Evolutionary conservation across 2,329 filamentous ascomycete species (phyloP), one percentile per base, ranked within the genome.

Genomic region (Trichoderma lentiforme): DNA sequence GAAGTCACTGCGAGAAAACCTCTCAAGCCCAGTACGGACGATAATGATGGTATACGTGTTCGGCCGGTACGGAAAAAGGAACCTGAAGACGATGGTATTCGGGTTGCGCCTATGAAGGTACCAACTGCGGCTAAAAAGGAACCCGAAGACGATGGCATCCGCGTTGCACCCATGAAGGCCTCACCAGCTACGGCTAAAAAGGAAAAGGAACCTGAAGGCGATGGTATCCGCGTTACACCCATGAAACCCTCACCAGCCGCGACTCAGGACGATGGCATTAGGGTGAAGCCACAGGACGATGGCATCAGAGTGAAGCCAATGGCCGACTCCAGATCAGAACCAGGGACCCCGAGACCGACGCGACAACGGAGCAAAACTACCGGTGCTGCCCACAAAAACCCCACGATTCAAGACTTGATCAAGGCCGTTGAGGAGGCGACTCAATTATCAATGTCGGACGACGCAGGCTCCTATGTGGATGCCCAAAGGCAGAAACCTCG

Each of bases 181-280:
- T 11, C 47, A 6, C 14, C 58, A 21, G 74, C 71, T 9, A 21
- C 43, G 18, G 43, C 43, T 21, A n/a, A 51, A 18, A 43, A 43
- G 36, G 36, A 43, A 18, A 39, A 39, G 15, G 36, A 39, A 39
- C 15, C 36, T 7, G 36, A 39, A 15, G 80, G 84, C 67, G 82
- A 85, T 71, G 84, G 84, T 1, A 85, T 85, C 43, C 81, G 85
- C 24, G 81, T 87, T 28, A 82, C 75, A 12, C 83, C 86, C 2
- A 75, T 82, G 15, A 77, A 75, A 36, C 81, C 15, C 6, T 39
- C 79, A 61, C 78, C 74, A 69, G 64, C 73, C 12, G 76, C 43
- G n/a, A 21, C 47, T 24, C 47, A 78, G n/a, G 79, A 73, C 57
- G 79, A 82, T 56, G 81, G 80, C 0, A 81, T 82, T 26, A 70